Conservation (phyloP, 2,329 filamentous ascomycete species). For the Colletotrichum paranaense region DNA sequence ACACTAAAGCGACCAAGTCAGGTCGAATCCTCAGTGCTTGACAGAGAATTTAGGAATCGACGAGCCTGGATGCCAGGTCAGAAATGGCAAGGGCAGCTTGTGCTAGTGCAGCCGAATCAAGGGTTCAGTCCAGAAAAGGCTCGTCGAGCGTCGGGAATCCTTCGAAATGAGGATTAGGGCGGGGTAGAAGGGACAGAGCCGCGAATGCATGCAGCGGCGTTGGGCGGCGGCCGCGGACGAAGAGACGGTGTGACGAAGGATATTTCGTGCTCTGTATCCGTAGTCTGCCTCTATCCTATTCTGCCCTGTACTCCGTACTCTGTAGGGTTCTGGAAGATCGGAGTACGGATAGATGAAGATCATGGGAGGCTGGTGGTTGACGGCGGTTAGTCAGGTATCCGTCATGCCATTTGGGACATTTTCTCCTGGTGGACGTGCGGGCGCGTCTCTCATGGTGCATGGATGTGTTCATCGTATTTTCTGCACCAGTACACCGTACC, state of each 20-base stretch:
- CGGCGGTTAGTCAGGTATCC: constrained; percentile 20
- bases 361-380: background rate
- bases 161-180: constrained; percentile 29
- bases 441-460: background rate
- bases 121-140: constrained; percentile 17
- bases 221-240: constrained; percentile 7
- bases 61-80: background rate
- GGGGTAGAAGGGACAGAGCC: constrained; percentile 26
- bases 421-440: background rate
- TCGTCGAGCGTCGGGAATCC: background rate
- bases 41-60: background rate
- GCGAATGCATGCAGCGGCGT: background rate
- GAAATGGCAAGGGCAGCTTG: background rate
- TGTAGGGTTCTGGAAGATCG: no score
- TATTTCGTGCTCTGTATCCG: background rate
- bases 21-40: background rate
- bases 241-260: constrained; percentile 20
- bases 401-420: constrained; percentile 2
- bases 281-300: background rate
- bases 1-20: background rate
- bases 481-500: background rate
- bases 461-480: background rate
- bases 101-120: constrained; percentile 1
- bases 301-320: no score
- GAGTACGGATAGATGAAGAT: no score